Conservation (phyloP, 352 stramenopile species). For the Salisapilia sapeloensis region DNA sequence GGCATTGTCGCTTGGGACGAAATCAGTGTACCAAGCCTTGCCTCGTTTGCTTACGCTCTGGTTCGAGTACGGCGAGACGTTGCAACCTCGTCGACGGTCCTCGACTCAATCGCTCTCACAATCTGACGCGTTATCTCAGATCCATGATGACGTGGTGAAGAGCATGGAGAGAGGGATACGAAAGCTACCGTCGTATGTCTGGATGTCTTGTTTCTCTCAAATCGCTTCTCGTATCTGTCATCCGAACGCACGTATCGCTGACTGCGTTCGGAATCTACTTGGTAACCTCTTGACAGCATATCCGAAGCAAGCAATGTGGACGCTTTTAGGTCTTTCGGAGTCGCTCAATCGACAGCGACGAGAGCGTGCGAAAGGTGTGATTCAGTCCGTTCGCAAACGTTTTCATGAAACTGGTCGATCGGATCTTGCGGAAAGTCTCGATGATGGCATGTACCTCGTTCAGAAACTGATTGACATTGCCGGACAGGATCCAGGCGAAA, state of each 20-base stretch:
- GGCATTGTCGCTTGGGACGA: slow-evolving; percentile 68
- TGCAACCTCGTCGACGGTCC: slow-evolving; percentile 15
- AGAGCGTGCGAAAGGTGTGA: slow-evolving; percentile 44
- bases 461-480: slow-evolving; percentile 89
- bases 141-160: slow-evolving; percentile 46
- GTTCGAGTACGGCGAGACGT: slow-evolving; percentile 90
- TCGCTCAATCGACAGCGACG: slow-evolving; percentile 74
- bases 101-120: slow-evolving; percentile 29
- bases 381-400: slow-evolving; percentile 36
- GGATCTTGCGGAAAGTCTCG: slow-evolving; percentile 70
- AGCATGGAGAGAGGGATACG: slow-evolving; percentile 39
- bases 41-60: slow-evolving; percentile 94
- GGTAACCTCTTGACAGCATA: slow-evolving; percentile 86
- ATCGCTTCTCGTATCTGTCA: slow-evolving; percentile 92
- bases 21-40: slow-evolving; percentile 95
- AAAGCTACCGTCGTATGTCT: slow-evolving; percentile 79
- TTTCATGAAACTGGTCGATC: slow-evolving; percentile 40
- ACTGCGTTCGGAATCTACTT: slow-evolving; percentile 88
- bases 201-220: slow-evolving; percentile 97
- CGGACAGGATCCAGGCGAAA: slow-evolving; percentile 64
- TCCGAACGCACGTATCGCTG: slow-evolving; percentile 67
- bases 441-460: slow-evolving; percentile 81
- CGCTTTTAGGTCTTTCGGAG: slow-evolving; percentile 86
- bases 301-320: slow-evolving; percentile 94
- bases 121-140: slow-evolving; percentile 37